phyloP scores from a whole-genome alignment of 345 rosid genomes.

The Aquilaria malaccensis region DNA sequence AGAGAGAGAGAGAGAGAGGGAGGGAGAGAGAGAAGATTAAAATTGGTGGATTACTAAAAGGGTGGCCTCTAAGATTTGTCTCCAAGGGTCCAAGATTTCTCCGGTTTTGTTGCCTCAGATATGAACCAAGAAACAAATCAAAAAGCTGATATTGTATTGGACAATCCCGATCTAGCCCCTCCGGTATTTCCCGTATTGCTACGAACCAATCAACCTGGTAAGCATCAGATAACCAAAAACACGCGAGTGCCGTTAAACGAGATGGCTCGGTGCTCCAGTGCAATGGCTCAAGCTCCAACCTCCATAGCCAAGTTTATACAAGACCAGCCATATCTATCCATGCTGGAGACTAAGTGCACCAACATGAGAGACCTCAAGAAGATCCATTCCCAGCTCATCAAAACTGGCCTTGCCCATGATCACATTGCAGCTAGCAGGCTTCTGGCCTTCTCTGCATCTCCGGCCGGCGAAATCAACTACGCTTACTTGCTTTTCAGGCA shows the following conservation, averaged over 20 bases:
- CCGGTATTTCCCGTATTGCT: too few relatives aligned
- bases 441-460: constrained; percentile 53
- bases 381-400: constrained; percentile 63
- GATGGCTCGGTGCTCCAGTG: constrained; percentile 13
- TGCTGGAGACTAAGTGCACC: constrained; percentile 41
- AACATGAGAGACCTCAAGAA: constrained; percentile 56
- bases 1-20: too few relatives aligned
- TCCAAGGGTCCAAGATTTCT: too few relatives aligned
- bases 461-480: constrained; percentile 50
- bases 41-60: too few relatives aligned
- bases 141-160: neutral
- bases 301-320: constrained; percentile 28
- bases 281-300: constrained; percentile 19
- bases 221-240: constrained; percentile 4
- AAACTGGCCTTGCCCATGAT: constrained; percentile 50
- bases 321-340: constrained; percentile 33
- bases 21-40: too few relatives aligned
- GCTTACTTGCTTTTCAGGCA: constrained; percentile 51
- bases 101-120: too few relatives aligned
- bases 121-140: neutral
- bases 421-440: constrained; percentile 52
- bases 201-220: neutral
- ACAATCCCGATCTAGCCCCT: too few relatives aligned
- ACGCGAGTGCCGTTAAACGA: constrained; percentile 7
- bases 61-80: too few relatives aligned